phyloP scores from a whole-genome alignment of 495 filamentous ascomycete genomes.

The Penicillium pancosmium region DNA sequence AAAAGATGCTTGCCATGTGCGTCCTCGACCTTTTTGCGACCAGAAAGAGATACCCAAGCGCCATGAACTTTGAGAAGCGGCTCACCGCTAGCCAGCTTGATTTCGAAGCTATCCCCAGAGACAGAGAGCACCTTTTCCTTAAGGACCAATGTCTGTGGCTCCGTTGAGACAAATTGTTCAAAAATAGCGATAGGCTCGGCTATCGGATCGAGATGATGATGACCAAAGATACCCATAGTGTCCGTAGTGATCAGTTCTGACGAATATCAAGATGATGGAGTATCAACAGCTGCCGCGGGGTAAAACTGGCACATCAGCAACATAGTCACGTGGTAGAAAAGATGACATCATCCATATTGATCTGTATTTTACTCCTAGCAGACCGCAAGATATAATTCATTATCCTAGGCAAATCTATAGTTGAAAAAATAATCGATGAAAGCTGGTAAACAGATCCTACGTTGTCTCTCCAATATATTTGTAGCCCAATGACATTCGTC shows the following conservation, averaged over 20 bases:
- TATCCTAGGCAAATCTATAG: no score
- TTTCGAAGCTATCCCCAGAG: constrained; percentile 59
- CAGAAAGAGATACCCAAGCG: constrained; percentile 40
- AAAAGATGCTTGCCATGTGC: constrained; percentile 50
- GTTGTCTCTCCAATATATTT: no score
- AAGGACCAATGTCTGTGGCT: constrained; percentile 51
- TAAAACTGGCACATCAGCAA: no score
- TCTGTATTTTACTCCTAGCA: no score
- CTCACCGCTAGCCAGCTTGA: constrained; percentile 47
- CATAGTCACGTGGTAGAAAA: no score
- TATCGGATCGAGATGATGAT: constrained; percentile 23
- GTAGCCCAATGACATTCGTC: no score
- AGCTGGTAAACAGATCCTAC: no score
- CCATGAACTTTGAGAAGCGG: constrained; percentile 56
- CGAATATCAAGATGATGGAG: no score
- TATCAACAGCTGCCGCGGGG: no score
- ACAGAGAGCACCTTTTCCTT: constrained; percentile 59
- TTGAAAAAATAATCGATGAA: no score
- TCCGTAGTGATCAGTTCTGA: not conserved
- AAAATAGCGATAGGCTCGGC: constrained; percentile 47
- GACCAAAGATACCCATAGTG: constrained; percentile 23
- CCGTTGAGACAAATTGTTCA: constrained; percentile 46
- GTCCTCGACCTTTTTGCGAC: constrained; percentile 53
- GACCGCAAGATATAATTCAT: no score
- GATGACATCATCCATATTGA: no score